Percentiles rank a stretch among this genome's conserved stretches.
Evolutionary conservation across 345 rosid genomes (phyloP).

Genomic region (Ricinus communis): DNA sequence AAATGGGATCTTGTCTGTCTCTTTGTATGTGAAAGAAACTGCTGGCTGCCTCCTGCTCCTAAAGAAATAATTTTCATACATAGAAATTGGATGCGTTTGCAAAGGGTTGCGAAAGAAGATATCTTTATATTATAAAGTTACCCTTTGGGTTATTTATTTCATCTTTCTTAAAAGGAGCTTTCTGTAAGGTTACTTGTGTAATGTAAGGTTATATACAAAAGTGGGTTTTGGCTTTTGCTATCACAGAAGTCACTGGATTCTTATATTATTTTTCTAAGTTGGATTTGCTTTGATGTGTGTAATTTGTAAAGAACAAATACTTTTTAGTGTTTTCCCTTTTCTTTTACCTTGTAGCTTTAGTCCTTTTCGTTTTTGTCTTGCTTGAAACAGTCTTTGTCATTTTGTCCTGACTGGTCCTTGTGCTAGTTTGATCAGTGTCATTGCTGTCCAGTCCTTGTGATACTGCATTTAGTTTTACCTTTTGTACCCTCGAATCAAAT

Average conservation of each 20-base stretch:
- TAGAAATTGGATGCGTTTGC: background rate
- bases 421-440: background rate
- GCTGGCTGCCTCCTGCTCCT: background rate
- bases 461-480: background rate
- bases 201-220: background rate
- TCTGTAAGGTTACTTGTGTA: too few relatives aligned
- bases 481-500: background rate
- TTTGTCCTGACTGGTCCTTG: background rate
- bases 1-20: background rate
- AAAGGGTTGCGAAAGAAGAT: background rate
- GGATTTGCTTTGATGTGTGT: conserved; percentile 12
- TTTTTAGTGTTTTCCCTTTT: background rate
- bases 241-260: background rate
- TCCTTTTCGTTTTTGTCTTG: conserved; percentile 28
- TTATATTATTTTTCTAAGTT: background rate
- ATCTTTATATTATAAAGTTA: background rate
- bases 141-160: background rate
- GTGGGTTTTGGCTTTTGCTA: background rate
- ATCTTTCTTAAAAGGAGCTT: background rate
- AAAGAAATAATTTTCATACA: background rate
- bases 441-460: conserved; percentile 1
- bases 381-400: background rate
- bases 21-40: background rate
- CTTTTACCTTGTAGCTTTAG: conserved; percentile 17
- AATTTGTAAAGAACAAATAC: conserved; percentile 19